Evolutionary conservation across 1,139 yeast genomes (phyloP).

Genomic region (Yamadazyma triangularis): DNA sequence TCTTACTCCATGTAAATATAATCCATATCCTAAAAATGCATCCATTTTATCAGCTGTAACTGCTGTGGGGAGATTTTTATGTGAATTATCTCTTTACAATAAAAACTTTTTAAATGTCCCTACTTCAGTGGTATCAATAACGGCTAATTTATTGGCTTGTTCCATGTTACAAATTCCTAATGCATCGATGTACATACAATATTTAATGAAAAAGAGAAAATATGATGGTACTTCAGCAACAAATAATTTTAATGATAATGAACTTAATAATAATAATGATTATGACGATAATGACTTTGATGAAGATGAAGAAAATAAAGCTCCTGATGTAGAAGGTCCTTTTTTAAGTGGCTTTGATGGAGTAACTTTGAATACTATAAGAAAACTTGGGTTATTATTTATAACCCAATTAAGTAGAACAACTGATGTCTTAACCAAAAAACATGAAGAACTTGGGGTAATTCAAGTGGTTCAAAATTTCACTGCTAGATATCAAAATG

Average conservation of each 20-base stretch:
- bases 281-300: slow-evolving; percentile 4
- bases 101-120: slow-evolving; percentile 59
- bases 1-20: slow-evolving; percentile 32
- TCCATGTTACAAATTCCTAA: slow-evolving; percentile 51
- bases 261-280: no score
- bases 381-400: slow-evolving; percentile 44
- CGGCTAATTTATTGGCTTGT: slow-evolving; percentile 71
- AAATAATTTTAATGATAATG: no score
- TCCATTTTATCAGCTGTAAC: slow-evolving; percentile 46
- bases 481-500: slow-evolving; percentile 20
- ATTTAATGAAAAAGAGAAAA: slow-evolving; percentile 14
- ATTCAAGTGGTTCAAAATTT: slow-evolving; percentile 36
- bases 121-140: slow-evolving; percentile 59
- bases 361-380: slow-evolving; percentile 36
- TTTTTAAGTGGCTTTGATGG: slow-evolving; percentile 50
- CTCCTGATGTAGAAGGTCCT: slow-evolving; percentile 43
- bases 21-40: slow-evolving; percentile 12
- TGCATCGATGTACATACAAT: slow-evolving; percentile 27
- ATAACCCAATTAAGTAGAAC: slow-evolving; percentile 42
- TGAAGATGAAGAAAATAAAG: slow-evolving; percentile 30
- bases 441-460: slow-evolving; percentile 45
- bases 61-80: slow-evolving; percentile 61
- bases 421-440: slow-evolving; percentile 53
- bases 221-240: not conserved
- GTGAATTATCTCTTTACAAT: slow-evolving; percentile 75